These are phyloP conservation scores for Rhexocercosporidium sp. DNA, from an alignment of 2,329 filamentous ascomycete species.

Conservation along the genomic window DNA sequence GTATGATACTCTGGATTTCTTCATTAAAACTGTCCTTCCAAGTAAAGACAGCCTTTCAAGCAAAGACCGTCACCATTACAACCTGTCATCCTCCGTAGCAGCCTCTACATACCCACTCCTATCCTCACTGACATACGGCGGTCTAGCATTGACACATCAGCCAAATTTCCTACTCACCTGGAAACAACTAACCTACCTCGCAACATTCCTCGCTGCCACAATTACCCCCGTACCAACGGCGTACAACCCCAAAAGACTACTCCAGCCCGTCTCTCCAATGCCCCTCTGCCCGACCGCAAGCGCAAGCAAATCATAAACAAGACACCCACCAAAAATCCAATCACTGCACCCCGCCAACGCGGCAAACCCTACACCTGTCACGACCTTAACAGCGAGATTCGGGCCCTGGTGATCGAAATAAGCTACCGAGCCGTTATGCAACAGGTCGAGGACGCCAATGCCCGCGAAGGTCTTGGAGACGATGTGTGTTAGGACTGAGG, in stretches of 20 bases:
- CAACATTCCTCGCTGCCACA: conserved; percentile 56
- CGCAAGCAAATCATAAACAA: conserved; percentile 63
- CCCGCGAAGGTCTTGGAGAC: conserved; percentile 65
- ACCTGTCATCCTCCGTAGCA: conserved; percentile 23
- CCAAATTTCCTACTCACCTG: background rate
- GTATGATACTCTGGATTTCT: no score
- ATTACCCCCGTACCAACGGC: conserved; percentile 58
- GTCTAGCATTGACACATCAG: conserved; percentile 30
- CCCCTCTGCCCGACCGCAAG: conserved; percentile 57
- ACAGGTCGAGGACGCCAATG: conserved; percentile 62
- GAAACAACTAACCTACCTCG: conserved; percentile 49
- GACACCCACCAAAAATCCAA: conserved; percentile 64
- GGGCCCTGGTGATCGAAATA: conserved; percentile 57
- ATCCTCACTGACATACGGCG: conserved; percentile 31
- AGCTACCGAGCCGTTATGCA: conserved; percentile 62
- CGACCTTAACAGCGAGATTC: conserved; percentile 51
- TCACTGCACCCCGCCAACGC: conserved; percentile 55
- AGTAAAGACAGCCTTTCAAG: no score
- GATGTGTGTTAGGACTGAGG: conserved; percentile 61
- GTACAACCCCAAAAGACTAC: conserved; percentile 55
- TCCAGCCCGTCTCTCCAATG: conserved; percentile 52
- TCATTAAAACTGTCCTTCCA: no score
- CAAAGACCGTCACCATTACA: background rate
- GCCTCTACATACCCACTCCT: conserved; percentile 29
- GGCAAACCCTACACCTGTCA: conserved; percentile 60